Evolutionary conservation across 176 grass and related monocot genomes (phyloP).

Genomic region (Triticum urartu): DNA sequence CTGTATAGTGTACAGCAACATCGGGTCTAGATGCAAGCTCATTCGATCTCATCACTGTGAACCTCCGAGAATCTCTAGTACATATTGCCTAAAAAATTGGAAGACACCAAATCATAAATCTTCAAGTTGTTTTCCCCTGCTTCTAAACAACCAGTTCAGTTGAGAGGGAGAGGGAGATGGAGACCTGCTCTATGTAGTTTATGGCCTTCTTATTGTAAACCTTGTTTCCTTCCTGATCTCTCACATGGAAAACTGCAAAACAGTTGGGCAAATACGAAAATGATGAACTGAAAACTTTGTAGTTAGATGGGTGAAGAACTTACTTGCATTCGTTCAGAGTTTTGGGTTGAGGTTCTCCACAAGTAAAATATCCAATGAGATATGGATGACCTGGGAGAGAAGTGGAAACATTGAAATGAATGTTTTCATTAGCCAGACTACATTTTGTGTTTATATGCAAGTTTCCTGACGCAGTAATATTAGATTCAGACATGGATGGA

Average conservation of each 20-base stretch:
- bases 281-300: not conserved
- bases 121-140: not conserved
- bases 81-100: not conserved
- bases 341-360: not conserved
- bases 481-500: not conserved
- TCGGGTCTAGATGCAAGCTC: not conserved
- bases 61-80: not conserved
- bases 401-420: not conserved
- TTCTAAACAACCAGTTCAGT: no score
- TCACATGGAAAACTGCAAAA: slow-evolving; percentile 56
- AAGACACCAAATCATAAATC: not conserved
- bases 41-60: not conserved
- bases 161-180: no score
- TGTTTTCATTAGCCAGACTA: not conserved
- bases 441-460: not conserved
- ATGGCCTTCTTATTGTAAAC: slow-evolving; percentile 41
- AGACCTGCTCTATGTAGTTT: slow-evolving; percentile 46
- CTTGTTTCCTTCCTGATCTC: slow-evolving; percentile 54
- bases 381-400: not conserved
- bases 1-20: slow-evolving; percentile 26
- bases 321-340: not conserved
- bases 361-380: not conserved
- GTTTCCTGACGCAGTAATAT: not conserved
- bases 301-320: not conserved
- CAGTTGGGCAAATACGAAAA: not conserved